Evolutionary conservation across 208 protist genomes (phyloP).

Genomic region (Leishmania turanica): DNA sequence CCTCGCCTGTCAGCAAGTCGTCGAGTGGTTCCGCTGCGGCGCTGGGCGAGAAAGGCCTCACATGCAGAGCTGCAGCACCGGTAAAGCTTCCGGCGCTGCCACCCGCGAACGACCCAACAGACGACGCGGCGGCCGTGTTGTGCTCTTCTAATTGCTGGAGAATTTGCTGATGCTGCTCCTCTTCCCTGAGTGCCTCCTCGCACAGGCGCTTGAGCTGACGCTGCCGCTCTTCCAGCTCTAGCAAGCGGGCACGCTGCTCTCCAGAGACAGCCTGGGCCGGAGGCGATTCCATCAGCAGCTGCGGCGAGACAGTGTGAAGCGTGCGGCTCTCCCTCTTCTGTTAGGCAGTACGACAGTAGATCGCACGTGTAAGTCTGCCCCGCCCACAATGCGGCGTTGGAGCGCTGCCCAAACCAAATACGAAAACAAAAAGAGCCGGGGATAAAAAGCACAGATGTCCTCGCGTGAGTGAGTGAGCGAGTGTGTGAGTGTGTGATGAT

Average conservation of each 20-base stretch:
- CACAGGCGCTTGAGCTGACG: conserved; percentile 58
- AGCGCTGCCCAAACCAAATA: background rate
- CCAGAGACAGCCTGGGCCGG: conserved; percentile 12
- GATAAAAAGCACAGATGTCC: too few species aligned
- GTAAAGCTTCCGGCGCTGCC: background rate
- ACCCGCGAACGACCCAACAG: conserved; percentile 9
- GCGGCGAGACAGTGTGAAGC: background rate
- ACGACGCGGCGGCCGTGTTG: conserved; percentile 10
- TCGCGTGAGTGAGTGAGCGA: too few species aligned
- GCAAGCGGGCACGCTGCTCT: conserved; percentile 45
- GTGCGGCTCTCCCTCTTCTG: background rate
- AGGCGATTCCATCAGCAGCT: conserved; percentile 2
- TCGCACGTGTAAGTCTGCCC: background rate
- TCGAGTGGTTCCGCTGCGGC: conserved; percentile 20
- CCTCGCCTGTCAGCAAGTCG: conserved; percentile 70
- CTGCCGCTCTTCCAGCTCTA: conserved; percentile 64
- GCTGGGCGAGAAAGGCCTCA: background rate
- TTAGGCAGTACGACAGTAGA: background rate
- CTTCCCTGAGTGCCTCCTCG: conserved; percentile 56
- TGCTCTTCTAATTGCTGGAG: conserved; percentile 36
- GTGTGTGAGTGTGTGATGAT: too few species aligned
- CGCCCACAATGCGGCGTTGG: background rate
- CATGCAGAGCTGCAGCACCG: conserved; percentile 7
- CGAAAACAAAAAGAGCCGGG: background rate
- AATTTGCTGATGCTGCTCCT: conserved; percentile 44